Evolutionary conservation across 257 asterid genomes (phyloP), one percentile per base, ranked within the genome.

Genomic region (Nicotiana tabacum): DNA sequence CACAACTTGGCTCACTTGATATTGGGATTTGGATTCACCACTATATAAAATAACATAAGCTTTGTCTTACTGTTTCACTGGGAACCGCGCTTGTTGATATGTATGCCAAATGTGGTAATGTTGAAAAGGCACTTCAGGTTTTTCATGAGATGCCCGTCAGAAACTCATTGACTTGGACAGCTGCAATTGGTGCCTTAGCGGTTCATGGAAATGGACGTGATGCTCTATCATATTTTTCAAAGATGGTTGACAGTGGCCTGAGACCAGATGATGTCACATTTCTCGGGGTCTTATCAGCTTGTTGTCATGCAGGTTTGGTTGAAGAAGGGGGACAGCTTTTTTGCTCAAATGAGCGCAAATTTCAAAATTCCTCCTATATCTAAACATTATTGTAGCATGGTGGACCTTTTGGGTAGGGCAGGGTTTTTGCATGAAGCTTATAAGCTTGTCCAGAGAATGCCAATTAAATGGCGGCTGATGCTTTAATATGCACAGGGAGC

Each of bases 251-350:
- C 58, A 85, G 61, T 57, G 94, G 98, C 37, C 60, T 94, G 57
- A 21, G 24, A 78, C 97, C 98, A 5, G 98, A 93, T 61, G 97
- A 92, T 53, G 88, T 94, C 27, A 93, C 97, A 67, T 87, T 91
- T 87, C 90, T 94, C 0, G 97, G 97, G 60, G 84, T 90, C 82
- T 53, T 93, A 83, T 85, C 92, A 4, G 97, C 98, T 0, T 94
- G 97, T 82, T 89, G 97, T 77, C 98, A 94, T 67, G 97, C 97
- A 82, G 98, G 97, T 48, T 84, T 94, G 69, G 95, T 94, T 51
- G 89, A 90, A 62, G 94, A 94, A 78, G 98, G 97, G 27, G 87
- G 88, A 27, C 18, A 82, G 66, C 51, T 91, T 13, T 24, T 91
- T 94, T 62, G 82, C 92, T 17, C 88, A 86, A 85, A 94, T 93